Evolutionary conservation across 2,329 filamentous ascomycete genomes (phyloP).

Genomic region (Cadophora luteo-olivacea): DNA sequence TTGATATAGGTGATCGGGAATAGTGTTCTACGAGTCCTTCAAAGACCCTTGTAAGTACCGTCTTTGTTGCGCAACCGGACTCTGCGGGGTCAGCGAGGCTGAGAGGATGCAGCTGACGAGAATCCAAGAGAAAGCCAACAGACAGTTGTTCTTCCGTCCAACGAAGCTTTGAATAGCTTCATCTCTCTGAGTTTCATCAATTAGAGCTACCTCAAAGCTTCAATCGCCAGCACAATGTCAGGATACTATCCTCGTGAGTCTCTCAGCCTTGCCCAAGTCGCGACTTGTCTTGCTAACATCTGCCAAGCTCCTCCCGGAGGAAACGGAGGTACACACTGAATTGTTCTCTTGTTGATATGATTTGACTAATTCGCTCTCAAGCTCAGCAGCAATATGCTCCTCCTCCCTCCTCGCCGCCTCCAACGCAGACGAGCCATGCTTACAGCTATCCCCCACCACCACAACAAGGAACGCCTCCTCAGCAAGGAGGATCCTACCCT

Average conservation of each 20-base stretch:
- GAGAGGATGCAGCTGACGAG: constrained; percentile 21
- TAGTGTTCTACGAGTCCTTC: background rate
- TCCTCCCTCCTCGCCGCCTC: constrained; percentile 42
- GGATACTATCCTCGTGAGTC: constrained; percentile 46
- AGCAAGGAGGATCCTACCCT: constrained; percentile 32
- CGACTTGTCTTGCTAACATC: constrained; percentile 31
- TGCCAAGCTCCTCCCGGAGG: constrained; percentile 41
- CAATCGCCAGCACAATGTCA: constrained; percentile 36
- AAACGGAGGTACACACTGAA: constrained; percentile 34
- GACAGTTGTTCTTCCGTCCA: constrained; percentile 13
- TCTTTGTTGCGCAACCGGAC: constrained; percentile 1
- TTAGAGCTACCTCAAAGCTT: constrained; percentile 6
- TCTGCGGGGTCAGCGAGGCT: constrained; percentile 20
- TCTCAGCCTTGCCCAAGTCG: constrained; percentile 19
- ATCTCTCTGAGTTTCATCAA: background rate
- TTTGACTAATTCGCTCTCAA: constrained; percentile 24
- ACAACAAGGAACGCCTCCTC: constrained; percentile 39
- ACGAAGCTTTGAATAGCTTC: constrained; percentile 26
- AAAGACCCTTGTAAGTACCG: constrained; percentile 8
- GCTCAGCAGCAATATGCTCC: constrained; percentile 41
- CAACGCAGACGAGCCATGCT: constrained; percentile 38
- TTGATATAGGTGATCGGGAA: background rate
- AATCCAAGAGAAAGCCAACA: constrained; percentile 15
- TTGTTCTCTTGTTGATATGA: background rate
- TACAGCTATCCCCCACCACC: constrained; percentile 46